Base-by-base conservation (phyloP, 1,139 yeast genomes). In the Taphrina pruni region DNA sequence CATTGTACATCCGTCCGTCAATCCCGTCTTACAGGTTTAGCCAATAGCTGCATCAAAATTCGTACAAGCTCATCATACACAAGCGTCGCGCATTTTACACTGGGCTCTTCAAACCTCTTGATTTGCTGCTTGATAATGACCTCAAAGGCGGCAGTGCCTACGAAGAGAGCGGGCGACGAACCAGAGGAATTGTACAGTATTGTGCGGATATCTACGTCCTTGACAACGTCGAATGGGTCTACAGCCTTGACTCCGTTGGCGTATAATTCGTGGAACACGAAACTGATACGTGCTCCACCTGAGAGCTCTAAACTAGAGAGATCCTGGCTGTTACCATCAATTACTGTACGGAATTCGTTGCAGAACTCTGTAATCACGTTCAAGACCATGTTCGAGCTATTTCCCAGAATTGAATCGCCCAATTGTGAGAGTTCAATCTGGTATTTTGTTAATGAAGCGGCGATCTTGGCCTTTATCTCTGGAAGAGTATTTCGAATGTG, bases 241-340 rank as follows among this genome's bases (percentile, higher is more conserved):
- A 94, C 83, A 0, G 98, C 90, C 77, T 87, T 87, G 71, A 94
- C 86, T 79, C 99, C 99, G 78, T 90, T 92, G 78, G 93, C 88
- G 82, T 88, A 94, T 71, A 94, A 89, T 81, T 94, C 99, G 78
- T 94, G 99, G 83, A 94, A 94, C 39, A 94, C 99, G 83, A 93
- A 95, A 43, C 97, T 88, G 74, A 94, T 90, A 84, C 99, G 90
- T 1, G 99, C 99, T 79, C 99, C 99, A 79, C 97, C 97, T 73
- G 93, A 88, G 74, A 92, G 84, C 79, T 92, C 97, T 78, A 89
- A 89, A 81, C 78, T 77, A 87, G 94, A 87, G 74, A 94, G 84
- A 78, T 94, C 98, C 77, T 87, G 91, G 20, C 96, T 88, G 79
- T 91, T 96, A 81, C 99, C 99, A 77, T 91, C 96, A 75, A 94